Conservation (phyloP, 1,284 basidiomycete genomes). For the Ustilago loliicola region DNA sequence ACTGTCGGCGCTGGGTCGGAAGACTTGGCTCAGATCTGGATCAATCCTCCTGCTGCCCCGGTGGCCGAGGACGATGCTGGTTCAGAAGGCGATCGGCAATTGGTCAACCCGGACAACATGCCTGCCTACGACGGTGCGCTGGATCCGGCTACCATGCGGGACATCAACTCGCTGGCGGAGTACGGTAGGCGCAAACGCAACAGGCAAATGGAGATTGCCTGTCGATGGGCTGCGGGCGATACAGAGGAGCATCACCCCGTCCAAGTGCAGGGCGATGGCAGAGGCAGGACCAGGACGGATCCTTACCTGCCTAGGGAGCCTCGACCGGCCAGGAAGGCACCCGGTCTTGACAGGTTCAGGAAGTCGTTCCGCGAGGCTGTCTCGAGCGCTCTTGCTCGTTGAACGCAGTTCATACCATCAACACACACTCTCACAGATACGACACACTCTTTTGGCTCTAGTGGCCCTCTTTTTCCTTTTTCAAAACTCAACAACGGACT, state of each 20-base stretch:
- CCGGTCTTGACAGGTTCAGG: conserved; percentile 52
- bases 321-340: conserved; percentile 43
- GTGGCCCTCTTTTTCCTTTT: neutral
- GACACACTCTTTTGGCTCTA: neutral
- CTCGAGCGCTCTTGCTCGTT: conserved; percentile 51
- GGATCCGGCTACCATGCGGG: conserved; percentile 51
- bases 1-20: conserved; percentile 58
- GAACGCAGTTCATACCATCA: neutral
- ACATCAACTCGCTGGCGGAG: conserved; percentile 55
- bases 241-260: conserved; percentile 62
- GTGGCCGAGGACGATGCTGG: conserved; percentile 20
- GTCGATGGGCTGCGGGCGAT: conserved; percentile 67
- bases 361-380: conserved; percentile 63
- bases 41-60: conserved; percentile 42
- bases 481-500: conserved; percentile 2
- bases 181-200: conserved; percentile 59
- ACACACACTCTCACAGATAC: neutral
- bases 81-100: conserved; percentile 33
- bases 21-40: conserved; percentile 60
- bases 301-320: conserved; percentile 62
- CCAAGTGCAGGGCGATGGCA: conserved; percentile 63
- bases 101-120: conserved; percentile 26
- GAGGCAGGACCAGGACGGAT: conserved; percentile 59
- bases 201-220: conserved; percentile 65
- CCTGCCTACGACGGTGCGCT: conserved; percentile 33